Conservation (phyloP, 2,329 filamentous ascomycete species). For the Aspergillus fructus region DNA sequence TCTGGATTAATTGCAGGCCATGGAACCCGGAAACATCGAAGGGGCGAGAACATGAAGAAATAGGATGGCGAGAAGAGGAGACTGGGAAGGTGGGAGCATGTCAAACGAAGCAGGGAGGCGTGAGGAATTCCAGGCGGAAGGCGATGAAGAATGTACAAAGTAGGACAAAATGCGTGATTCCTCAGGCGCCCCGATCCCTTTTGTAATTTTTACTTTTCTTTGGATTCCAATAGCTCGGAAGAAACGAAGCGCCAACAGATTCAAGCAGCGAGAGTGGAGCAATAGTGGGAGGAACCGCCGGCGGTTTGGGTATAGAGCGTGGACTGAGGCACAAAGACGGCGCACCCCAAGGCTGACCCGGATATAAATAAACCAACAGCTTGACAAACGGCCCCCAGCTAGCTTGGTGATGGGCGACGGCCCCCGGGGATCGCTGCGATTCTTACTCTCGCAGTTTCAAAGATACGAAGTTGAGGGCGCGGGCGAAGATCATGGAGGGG, state of each 20-base stretch:
- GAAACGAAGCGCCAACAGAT: conserved; percentile 3
- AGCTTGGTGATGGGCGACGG: neutral
- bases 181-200: neutral
- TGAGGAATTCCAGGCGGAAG: conserved; percentile 9
- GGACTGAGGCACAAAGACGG: neutral
- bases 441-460: conserved; percentile 5
- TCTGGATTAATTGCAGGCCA: conserved; percentile 7
- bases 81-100: conserved; percentile 17
- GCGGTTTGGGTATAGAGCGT: neutral
- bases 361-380: conserved; percentile 1
- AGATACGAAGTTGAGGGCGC: neutral
- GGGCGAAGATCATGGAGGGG: conserved; percentile 11
- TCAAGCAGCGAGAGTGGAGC: conserved; percentile 3
- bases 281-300: neutral
- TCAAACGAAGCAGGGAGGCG: conserved; percentile 16
- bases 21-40: conserved; percentile 5
- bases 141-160: conserved; percentile 20
- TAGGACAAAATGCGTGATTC: conserved; percentile 9
- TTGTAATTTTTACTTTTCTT: conserved; percentile 5
- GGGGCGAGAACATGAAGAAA: conserved; percentile 13
- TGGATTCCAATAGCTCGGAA: conserved; percentile 10
- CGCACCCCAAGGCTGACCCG: neutral
- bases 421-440: neutral
- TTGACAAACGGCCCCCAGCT: neutral
- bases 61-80: conserved; percentile 3